Evolutionary conservation across 805 yeast genomes (phyloP), one percentile per base, ranked within the genome.

Genomic region (Yamadazyma laniorum): DNA sequence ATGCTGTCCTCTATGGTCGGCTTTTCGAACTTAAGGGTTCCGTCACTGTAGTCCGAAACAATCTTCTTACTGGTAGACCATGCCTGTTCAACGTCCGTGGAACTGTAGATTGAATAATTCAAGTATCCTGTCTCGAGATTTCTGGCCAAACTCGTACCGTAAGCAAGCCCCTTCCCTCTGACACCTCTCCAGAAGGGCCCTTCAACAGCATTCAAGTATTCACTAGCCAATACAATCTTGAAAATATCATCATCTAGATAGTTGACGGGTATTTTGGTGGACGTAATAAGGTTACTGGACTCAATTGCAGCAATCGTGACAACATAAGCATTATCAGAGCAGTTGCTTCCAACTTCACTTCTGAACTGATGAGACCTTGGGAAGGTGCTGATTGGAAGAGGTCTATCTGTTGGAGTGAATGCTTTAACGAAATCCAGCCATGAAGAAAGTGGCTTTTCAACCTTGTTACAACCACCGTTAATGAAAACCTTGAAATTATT

Each of bases 161-260:
- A 93, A 0, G 97, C 97, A 29, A 86, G 67, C 2, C 99, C 99
- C 1, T 89, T 75, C 28, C 99, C 99, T 62, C 99, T 77, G 23
- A 93, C 85, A 39, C 95, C 96, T 52, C 87, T 77, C 97, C 98
- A 91, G 46, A 91, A 82, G 25, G 98, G 99, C 3, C 99, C 99
- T 59, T 93, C 99, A 14, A 87, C 88, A 25, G 88, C 84, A 47
- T 82, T 85, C 39, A 93, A 67, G 51, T 80, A 84, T 39, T 85
- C 89, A 5, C 83, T 73, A 5, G 89, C 86, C 18, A 90, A 71
- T 0, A 82, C 74, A 28, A 91, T 70, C 18, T 81, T 82, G 35
- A 84, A 80, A 21, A 80, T 67, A 49, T 90, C 96, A 14, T 61
- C 64, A 35, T 63, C 49, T 27, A 58, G 44, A 44, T 66, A 70